phyloP scores from a whole-genome alignment of 2,329 filamentous ascomycete species.

The Seiridium unicorne region DNA sequence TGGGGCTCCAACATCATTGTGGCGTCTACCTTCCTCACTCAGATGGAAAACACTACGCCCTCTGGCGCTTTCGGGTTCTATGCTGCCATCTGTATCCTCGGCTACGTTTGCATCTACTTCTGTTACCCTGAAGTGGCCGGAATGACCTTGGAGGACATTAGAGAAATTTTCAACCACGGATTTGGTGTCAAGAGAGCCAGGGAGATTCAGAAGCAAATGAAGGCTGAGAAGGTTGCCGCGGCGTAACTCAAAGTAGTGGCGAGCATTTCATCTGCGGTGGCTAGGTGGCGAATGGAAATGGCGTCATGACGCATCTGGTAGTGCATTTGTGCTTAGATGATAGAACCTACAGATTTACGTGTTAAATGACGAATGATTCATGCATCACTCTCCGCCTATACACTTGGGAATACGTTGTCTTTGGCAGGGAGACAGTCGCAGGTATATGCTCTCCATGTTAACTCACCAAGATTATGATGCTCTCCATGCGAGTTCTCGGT shows the following conservation, averaged over 20 bases:
- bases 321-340: too few species aligned
- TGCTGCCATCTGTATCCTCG: slow-evolving; percentile 1
- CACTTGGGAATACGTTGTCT: too few species aligned
- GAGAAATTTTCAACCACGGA: slow-evolving; percentile 2
- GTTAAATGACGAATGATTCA: too few species aligned
- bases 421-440: too few species aligned
- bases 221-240: neutral
- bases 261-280: too few species aligned
- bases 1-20: slow-evolving; percentile 4
- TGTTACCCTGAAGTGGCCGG: slow-evolving; percentile 4
- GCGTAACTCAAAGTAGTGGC: neutral
- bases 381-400: too few species aligned
- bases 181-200: slow-evolving; percentile 1
- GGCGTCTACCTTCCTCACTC: slow-evolving; percentile 2
- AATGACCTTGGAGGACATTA: slow-evolving; percentile 4
- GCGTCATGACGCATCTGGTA: too few species aligned
- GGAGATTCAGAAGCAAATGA: slow-evolving; percentile 4
- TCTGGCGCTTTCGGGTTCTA: slow-evolving; percentile 6
- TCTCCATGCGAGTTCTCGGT: too few species aligned
- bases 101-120: slow-evolving; percentile 6
- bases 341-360: too few species aligned
- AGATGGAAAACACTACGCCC: slow-evolving; percentile 6
- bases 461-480: too few species aligned
- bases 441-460: too few species aligned
- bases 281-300: too few species aligned